Evolutionary conservation across 176 grass and related monocot species (phyloP).

Genomic region (Themeda triandra): DNA sequence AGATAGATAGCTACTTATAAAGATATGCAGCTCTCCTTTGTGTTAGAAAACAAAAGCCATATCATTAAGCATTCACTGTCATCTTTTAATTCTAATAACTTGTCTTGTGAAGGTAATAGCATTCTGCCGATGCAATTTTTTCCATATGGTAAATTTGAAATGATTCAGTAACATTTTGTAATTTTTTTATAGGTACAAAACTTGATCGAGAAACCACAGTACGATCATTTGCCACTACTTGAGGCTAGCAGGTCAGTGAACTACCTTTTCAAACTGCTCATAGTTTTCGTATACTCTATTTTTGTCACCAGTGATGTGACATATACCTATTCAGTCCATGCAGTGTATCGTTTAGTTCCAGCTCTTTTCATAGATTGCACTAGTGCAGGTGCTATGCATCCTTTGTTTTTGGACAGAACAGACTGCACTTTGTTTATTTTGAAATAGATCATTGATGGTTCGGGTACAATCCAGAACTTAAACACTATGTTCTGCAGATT

Average conservation of each 20-base stretch:
- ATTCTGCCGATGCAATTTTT: not conserved
- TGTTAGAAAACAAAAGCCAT: not conserved
- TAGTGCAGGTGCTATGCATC: not conserved
- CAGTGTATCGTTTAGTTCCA: not conserved
- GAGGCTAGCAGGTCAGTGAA: constrained; percentile 91
- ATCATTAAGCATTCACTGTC: not conserved
- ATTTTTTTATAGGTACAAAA: constrained; percentile 71
- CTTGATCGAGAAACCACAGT: constrained; percentile 94
- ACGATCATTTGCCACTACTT: constrained; percentile 92
- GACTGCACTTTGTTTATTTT: not conserved
- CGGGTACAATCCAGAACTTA: not conserved
- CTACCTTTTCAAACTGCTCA: constrained; percentile 13
- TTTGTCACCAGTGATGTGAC: not conserved
- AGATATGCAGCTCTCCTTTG: not conserved
- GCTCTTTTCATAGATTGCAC: not conserved
- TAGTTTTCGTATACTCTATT: not conserved
- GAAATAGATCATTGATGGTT: not conserved
- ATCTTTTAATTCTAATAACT: not conserved
- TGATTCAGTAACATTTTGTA: not conserved
- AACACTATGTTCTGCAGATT: not conserved
- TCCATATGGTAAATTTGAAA: not conserved
- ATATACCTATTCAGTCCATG: not conserved
- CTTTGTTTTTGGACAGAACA: not conserved
- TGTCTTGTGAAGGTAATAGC: not conserved
- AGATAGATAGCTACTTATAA: not conserved